Evolutionary conservation across 2,329 filamentous ascomycete species (phyloP).

Genomic region (Botrytis squamosa): DNA sequence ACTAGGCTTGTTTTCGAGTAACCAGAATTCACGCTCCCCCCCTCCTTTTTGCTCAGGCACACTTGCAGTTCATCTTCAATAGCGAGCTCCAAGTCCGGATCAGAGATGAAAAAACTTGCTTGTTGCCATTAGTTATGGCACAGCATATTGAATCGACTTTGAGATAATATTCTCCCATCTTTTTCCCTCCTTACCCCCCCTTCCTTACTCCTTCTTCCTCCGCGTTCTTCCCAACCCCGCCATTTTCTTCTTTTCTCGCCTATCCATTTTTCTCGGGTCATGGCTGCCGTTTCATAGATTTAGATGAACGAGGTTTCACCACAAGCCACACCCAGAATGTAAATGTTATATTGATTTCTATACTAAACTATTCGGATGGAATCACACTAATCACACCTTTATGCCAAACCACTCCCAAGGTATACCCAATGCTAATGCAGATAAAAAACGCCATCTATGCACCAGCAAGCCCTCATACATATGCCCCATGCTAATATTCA

Average conservation of each 20-base stretch:
- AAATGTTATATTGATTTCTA: not conserved
- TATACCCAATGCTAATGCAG: slow-evolving; percentile 3
- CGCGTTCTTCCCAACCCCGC: too few species aligned
- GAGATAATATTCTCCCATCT: not conserved
- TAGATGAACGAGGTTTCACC: not conserved
- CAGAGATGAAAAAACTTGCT: not conserved
- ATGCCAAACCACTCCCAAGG: not conserved
- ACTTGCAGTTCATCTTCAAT: not conserved
- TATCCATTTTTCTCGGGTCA: not conserved
- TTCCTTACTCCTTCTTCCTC: not conserved
- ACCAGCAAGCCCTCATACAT: not conserved
- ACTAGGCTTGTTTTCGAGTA: not conserved
- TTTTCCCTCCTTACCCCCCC: not conserved
- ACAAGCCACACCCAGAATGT: not conserved
- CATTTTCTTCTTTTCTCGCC: not conserved
- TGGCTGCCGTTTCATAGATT: not conserved
- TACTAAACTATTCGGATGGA: not conserved
- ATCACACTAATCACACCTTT: too few species aligned
- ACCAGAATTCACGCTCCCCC: not conserved
- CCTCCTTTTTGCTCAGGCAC: not conserved
- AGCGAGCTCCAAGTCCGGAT: not conserved
- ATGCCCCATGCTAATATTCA: not conserved
- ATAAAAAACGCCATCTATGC: slow-evolving; percentile 9
- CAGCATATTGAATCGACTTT: not conserved
- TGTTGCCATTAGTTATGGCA: not conserved